Evolutionary conservation across 2,329 filamentous ascomycete species (phyloP).

Genomic region (Talaromyces piceae): DNA sequence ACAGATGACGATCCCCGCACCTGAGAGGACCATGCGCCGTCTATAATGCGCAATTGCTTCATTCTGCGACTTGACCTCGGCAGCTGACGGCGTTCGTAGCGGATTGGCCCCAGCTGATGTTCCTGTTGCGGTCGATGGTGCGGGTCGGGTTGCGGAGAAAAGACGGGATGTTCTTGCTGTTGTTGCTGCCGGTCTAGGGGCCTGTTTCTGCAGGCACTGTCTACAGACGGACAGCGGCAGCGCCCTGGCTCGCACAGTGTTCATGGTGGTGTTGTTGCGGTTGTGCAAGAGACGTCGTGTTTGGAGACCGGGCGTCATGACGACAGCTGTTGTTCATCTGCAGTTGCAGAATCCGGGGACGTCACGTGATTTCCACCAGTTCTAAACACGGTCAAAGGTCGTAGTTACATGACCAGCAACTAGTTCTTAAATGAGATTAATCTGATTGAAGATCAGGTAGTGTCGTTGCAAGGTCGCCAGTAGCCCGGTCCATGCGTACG

Average conservation of each 20-base stretch:
- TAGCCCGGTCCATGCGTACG: too few species aligned
- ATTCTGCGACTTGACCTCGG: slow-evolving; percentile 14
- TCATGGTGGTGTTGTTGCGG: not conserved
- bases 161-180: not conserved
- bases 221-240: slow-evolving; percentile 14
- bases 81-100: not conserved
- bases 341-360: not conserved
- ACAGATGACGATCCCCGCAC: slow-evolving; percentile 31
- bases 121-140: slow-evolving; percentile 21
- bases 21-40: slow-evolving; percentile 27
- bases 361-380: not conserved
- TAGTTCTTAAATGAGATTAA: too few species aligned
- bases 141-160: slow-evolving; percentile 9
- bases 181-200: slow-evolving; percentile 18
- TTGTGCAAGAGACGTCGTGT: not conserved
- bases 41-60: slow-evolving; percentile 21
- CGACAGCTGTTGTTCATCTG: not conserved
- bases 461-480: too few species aligned
- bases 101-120: slow-evolving; percentile 17
- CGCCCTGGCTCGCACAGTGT: not conserved
- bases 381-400: not conserved
- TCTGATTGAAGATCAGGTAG: too few species aligned
- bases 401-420: not conserved
- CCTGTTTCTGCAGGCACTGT: too few species aligned
- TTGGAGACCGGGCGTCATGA: not conserved